Conservation (phyloP, 495 filamentous ascomycete genomes). For the Xylaria nigripes region DNA sequence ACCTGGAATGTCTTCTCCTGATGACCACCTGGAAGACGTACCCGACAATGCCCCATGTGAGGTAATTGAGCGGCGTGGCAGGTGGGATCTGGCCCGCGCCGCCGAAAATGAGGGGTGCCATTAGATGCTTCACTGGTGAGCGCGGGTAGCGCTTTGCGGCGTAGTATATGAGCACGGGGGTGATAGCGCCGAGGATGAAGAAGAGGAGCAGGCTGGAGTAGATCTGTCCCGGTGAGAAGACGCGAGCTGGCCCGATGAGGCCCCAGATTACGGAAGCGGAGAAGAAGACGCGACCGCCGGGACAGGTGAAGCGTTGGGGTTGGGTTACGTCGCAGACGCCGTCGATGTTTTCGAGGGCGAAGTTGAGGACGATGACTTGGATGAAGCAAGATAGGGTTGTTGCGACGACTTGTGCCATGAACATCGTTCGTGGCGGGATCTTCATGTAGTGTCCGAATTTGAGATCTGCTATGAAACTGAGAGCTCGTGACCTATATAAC, state of each 20-base stretch:
- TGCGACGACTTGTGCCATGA: constrained; percentile 58
- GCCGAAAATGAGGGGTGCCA: constrained; percentile 62
- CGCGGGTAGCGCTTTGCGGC: constrained; percentile 46
- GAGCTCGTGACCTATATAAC: constrained; percentile 36
- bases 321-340: constrained; percentile 54
- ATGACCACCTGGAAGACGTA: constrained; percentile 57
- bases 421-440: constrained; percentile 58
- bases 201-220: constrained; percentile 58
- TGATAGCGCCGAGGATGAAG: constrained; percentile 52
- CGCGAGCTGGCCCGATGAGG: constrained; percentile 55
- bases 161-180: constrained; percentile 50
- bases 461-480: constrained; percentile 47
- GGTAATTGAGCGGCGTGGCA: constrained; percentile 60
- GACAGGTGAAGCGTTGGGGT: constrained; percentile 58
- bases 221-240: constrained; percentile 61
- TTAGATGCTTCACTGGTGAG: constrained; percentile 46
- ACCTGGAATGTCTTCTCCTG: constrained; percentile 47
- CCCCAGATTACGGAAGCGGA: constrained; percentile 64
- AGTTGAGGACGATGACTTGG: constrained; percentile 57
- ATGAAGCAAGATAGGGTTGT: constrained; percentile 59
- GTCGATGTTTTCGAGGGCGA: constrained; percentile 53
- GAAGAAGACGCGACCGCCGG: constrained; percentile 60
- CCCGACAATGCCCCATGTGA: constrained; percentile 60
- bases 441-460: constrained; percentile 67
- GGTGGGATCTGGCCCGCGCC: constrained; percentile 57